These are phyloP conservation scores for Acidomyces sp. DNA, from an alignment of 495 filamentous ascomycete genomes.

Conservation along the genomic window DNA sequence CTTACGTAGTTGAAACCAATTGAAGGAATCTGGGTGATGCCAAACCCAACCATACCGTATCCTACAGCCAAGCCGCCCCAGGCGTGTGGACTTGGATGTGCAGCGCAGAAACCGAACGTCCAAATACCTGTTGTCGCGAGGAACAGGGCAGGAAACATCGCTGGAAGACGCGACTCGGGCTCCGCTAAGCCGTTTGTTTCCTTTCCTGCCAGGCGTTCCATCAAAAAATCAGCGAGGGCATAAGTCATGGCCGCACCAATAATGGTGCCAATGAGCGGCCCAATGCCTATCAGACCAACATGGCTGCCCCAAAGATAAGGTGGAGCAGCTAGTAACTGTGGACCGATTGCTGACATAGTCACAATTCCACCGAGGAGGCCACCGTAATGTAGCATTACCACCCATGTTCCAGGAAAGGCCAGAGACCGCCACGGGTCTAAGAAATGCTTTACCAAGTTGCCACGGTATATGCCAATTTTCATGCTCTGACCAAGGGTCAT, in stretches of 20 bases:
- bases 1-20: slow-evolving; percentile 27
- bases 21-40: slow-evolving; percentile 24
- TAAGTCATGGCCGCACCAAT: slow-evolving; percentile 10
- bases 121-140: slow-evolving; percentile 21
- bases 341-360: slow-evolving; percentile 20
- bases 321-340: slow-evolving; percentile 20
- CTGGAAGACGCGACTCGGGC: slow-evolving; percentile 21
- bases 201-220: slow-evolving; percentile 16
- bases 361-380: slow-evolving; percentile 24
- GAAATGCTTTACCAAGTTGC: slow-evolving; percentile 15
- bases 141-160: slow-evolving; percentile 20
- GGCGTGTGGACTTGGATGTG: slow-evolving; percentile 16
- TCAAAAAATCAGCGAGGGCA: slow-evolving; percentile 17
- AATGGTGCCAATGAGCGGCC: slow-evolving; percentile 12
- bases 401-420: slow-evolving; percentile 23
- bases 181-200: slow-evolving; percentile 21
- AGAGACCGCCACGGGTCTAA: slow-evolving; percentile 19
- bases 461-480: slow-evolving; percentile 15
- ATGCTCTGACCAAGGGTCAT: slow-evolving; percentile 17
- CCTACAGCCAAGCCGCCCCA: slow-evolving; percentile 24
- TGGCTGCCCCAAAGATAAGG: slow-evolving; percentile 25
- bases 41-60: slow-evolving; percentile 22
- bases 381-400: slow-evolving; percentile 22
- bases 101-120: slow-evolving; percentile 23
- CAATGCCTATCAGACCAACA: slow-evolving; percentile 20